phyloP scores from a whole-genome alignment of 2,329 filamentous ascomycete genomes.

The Cercospora sp. region DNA sequence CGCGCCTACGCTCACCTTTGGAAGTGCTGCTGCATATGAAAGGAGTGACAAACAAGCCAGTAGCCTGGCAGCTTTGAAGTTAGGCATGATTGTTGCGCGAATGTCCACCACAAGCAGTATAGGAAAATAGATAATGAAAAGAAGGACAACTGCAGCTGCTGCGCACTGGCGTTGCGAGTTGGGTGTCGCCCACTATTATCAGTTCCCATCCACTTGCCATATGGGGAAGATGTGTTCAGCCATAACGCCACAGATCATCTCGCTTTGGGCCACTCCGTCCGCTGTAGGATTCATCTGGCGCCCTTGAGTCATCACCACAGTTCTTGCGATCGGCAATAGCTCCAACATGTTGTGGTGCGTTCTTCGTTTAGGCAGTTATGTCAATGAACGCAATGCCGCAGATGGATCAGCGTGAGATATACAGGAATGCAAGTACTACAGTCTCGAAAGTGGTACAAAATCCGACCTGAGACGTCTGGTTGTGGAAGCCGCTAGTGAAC shows the following conservation, averaged over 20 bases:
- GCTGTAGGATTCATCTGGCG: neutral
- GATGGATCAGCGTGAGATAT: neutral
- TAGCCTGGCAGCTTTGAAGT: neutral
- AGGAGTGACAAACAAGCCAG: conserved; percentile 2
- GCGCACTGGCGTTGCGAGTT: neutral
- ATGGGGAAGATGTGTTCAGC: neutral
- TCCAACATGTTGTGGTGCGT: neutral
- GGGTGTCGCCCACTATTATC: neutral
- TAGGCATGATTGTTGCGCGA: neutral
- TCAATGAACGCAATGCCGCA: neutral
- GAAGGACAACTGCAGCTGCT: neutral
- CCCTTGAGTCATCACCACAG: neutral
- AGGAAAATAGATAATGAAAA: neutral
- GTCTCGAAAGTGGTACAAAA: neutral
- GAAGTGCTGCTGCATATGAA: neutral
- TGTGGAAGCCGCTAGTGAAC: conserved; percentile 2
- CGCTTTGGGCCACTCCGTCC: neutral
- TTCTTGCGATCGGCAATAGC: neutral
- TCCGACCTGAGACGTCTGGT: neutral
- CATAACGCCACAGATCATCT: conserved; percentile 6
- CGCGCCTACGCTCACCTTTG: neutral
- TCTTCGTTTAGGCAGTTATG: neutral
- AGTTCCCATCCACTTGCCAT: neutral
- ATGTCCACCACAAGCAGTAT: neutral
- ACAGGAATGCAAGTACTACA: neutral